phyloP scores from a whole-genome alignment of 2,329 filamentous ascomycete species.

The Cladophialophora immunda region DNA sequence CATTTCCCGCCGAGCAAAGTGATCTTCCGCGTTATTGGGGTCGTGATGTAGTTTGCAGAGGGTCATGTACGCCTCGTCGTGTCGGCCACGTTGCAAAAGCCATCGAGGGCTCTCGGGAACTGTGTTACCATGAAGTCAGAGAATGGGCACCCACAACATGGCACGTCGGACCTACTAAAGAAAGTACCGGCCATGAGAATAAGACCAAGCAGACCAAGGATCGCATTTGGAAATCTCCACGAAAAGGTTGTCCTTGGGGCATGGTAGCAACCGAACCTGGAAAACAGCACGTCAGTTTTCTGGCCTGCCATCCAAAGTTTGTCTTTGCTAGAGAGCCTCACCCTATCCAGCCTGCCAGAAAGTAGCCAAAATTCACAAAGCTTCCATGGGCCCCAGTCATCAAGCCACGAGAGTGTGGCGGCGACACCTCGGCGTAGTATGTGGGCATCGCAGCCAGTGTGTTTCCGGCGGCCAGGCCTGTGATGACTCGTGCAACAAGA shows the following conservation, averaged over 20 bases:
- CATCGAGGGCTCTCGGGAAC: slow-evolving; percentile 31
- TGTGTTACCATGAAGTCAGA: background rate
- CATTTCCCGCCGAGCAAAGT: slow-evolving; percentile 24
- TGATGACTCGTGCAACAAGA: slow-evolving; percentile 23
- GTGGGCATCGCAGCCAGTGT: slow-evolving; percentile 34
- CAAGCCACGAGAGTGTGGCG: slow-evolving; percentile 42
- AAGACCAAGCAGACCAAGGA: slow-evolving; percentile 15
- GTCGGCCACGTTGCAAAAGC: slow-evolving; percentile 14
- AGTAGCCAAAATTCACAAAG: slow-evolving; percentile 50
- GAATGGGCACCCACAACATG: background rate
- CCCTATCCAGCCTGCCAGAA: slow-evolving; percentile 53
- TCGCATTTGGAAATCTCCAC: slow-evolving; percentile 28
- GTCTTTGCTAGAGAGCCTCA: slow-evolving; percentile 34
- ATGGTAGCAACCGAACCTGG: slow-evolving; percentile 22
- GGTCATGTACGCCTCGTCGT: slow-evolving; percentile 16
- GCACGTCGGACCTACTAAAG: slow-evolving; percentile 14
- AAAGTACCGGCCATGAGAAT: slow-evolving; percentile 23
- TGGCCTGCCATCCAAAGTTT: too few relatives aligned
- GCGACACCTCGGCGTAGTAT: slow-evolving; percentile 43
- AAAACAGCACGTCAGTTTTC: too few relatives aligned
- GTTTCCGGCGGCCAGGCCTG: slow-evolving; percentile 16
- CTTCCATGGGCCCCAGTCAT: slow-evolving; percentile 47
- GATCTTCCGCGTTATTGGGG: slow-evolving; percentile 19
- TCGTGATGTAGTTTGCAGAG: slow-evolving; percentile 24
- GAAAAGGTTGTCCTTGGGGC: slow-evolving; percentile 18